Base-by-base conservation (phyloP, 208 protist genomes). In the Trichomonas gallinae region DNA sequence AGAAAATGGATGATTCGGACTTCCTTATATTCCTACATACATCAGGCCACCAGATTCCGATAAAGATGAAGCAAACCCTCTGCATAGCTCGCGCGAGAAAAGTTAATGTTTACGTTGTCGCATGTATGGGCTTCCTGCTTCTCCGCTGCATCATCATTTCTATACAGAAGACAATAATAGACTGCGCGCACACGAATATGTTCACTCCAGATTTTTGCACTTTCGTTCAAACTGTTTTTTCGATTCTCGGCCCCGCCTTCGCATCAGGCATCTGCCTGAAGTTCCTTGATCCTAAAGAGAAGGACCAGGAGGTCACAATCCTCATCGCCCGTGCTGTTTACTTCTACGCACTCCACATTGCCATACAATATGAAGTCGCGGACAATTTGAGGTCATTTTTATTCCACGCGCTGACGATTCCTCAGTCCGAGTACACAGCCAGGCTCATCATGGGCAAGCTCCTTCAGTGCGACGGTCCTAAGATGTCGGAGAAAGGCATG, bases 161-260 rank as follows among this genome's bases (percentile, higher is more conserved):
- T 58, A 48, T 93, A 58, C 87, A 93, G 31, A 48, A 44, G 51
- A 93, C 87, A n/a, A n/a, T 93, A 10, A 26, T 23, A 6, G 87
- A 93, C 46, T 93, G 87, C 31, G 87, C 87, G 6, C 40, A 93
- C 15, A 93, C 87, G 6, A 23, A 38, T 36, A 93, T 93, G 87
- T 93, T 93, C 87, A 93, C 87, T 11, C 44, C 40, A n/a, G 44
- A 93, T 51, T 93, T 93, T 51, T 93, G 87, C 31, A 13, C 15
- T 2, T 93, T 93, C 46, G 87, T 93, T 51, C 42, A 93, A 51
- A 93, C 87, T 93, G 87, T 93, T 17, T 93, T 93, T 93, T 34
- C 87, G 3, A 51, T 93, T 51, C 31, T 93, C 36, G 13, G 40
- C 0, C 11, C 87, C 4, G 40, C 40, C 9, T 93, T 93, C 46